Evolutionary conservation across 1,284 basidiomycete species (phyloP).

Genomic region (Phenoliferia sp.): DNA sequence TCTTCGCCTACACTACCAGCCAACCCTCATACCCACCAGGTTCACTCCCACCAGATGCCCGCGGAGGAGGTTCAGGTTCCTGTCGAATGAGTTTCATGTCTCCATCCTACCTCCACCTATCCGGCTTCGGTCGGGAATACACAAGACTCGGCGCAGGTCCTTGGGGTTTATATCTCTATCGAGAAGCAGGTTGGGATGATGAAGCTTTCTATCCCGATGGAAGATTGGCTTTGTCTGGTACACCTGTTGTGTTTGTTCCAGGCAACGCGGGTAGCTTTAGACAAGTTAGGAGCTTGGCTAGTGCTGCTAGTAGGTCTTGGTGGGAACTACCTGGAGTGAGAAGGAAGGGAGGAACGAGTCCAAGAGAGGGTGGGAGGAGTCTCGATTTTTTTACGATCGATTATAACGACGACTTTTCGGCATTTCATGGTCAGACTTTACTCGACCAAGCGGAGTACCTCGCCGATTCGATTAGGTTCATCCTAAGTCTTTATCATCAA

Average conservation of each 20-base stretch:
- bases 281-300: slow-evolving; percentile 91
- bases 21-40: slow-evolving; percentile 21
- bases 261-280: slow-evolving; percentile 94
- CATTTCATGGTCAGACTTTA: slow-evolving; percentile 86
- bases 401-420: slow-evolving; percentile 95
- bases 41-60: slow-evolving; percentile 20
- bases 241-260: slow-evolving; percentile 90
- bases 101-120: slow-evolving; percentile 70
- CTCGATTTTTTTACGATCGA: slow-evolving; percentile 88
- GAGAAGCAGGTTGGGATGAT: slow-evolving; percentile 79
- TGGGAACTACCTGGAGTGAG: slow-evolving; percentile 52
- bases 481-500: slow-evolving; percentile 65
- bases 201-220: slow-evolving; percentile 32
- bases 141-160: slow-evolving; percentile 27
- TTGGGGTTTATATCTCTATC: slow-evolving; percentile 68
- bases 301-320: slow-evolving; percentile 77
- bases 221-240: slow-evolving; percentile 42
- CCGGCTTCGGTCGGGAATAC: slow-evolving; percentile 37
- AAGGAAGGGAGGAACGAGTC: slow-evolving; percentile 42
- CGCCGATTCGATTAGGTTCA: slow-evolving; percentile 64
- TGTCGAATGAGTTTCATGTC: slow-evolving; percentile 99
- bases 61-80: slow-evolving; percentile 34
- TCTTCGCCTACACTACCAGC: slow-evolving; percentile 4
- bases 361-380: slow-evolving; percentile 44
- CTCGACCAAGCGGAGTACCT: slow-evolving; percentile 77